Evolutionary conservation across 441 rosid species (phyloP).

Genomic region (Gossypium schwendimanii): DNA sequence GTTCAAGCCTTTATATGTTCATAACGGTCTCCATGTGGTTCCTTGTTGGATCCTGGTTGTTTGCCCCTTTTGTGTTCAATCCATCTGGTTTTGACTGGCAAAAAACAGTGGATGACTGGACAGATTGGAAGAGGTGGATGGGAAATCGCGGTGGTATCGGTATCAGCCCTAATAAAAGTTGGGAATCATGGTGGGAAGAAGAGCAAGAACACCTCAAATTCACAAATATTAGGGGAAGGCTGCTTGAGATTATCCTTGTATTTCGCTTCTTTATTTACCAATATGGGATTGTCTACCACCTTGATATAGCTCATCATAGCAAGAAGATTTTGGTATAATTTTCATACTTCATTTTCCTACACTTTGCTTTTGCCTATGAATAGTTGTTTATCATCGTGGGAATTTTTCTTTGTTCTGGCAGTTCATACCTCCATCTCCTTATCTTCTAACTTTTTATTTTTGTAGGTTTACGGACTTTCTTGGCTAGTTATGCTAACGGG

Average conservation of each 20-base stretch:
- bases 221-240: conserved; percentile 62
- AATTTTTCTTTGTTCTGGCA: background rate
- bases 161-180: conserved; percentile 60
- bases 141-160: conserved; percentile 94
- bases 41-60: conserved; percentile 89
- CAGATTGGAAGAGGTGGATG: conserved; percentile 98
- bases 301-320: conserved; percentile 59
- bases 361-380: conserved; percentile 4
- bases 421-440: background rate
- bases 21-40: conserved; percentile 88
- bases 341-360: background rate
- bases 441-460: conserved; percentile 12
- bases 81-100: conserved; percentile 99
- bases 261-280: conserved; percentile 82
- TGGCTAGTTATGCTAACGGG: conserved; percentile 62
- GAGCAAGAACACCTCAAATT: conserved; percentile 78
- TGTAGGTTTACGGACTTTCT: conserved; percentile 80
- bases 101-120: conserved; percentile 93
- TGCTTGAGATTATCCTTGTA: conserved; percentile 66
- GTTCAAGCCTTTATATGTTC: conserved; percentile 59
- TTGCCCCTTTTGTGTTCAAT: conserved; percentile 88
- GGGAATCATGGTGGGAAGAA: conserved; percentile 97
- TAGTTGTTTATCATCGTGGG: background rate
- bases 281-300: conserved; percentile 95
- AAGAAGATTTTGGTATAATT: conserved; percentile 51